Base-by-base conservation (phyloP, 1,139 yeast species). In the Saccharomyces pastorianus region DNA sequence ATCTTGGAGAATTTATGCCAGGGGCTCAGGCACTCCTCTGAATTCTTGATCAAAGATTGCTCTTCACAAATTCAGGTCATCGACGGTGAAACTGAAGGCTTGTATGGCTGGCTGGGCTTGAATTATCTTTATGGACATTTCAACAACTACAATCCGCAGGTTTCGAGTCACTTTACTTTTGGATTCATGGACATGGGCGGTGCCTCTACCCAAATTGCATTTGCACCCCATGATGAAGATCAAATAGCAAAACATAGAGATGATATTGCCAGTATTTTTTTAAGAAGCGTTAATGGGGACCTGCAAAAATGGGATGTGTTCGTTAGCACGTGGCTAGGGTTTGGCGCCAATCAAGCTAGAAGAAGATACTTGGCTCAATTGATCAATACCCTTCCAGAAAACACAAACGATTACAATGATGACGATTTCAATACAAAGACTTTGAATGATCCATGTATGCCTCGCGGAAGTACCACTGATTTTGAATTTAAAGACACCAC, bases 141-240 rank as follows among this genome's bases (percentile, higher is more conserved):
- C 51, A 70, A 80, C 52, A 68, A 74, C 51, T 82, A 77, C 63
- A 75, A 77, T 46, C 50, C 65, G 0, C 58, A 66, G 1, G 67
- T 66, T 1, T 53, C 54, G 0, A 64, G 59, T 2, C 84, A 79
- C 60, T 74, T 74, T n/a, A 80, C 89, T 0, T 78, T 80, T 55
- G 95, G 95, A 1, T 86, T 87, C 64, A 85, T 87, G 91, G 95
- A 86, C 67, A 86, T 86, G 95, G 95, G 95, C 6, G 95, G 95
- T 23, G 95, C 95, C 0, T 85, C 90, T 3, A 84, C 90, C 0
- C 95, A 86, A 63, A 78, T 86, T 31, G 88, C 93, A 8, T 86
- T 86, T 74, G 86, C 82, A 14, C 95, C 95, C 0, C 78, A 82
- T 2, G 73, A 76, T n/a, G 59, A 60, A 7, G 74, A 74, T 27